Evolutionary conservation across 176 grass and related monocot genomes (phyloP), one percentile per base, ranked within the genome.

Genomic region (Miscanthus lutarioriparius): DNA sequence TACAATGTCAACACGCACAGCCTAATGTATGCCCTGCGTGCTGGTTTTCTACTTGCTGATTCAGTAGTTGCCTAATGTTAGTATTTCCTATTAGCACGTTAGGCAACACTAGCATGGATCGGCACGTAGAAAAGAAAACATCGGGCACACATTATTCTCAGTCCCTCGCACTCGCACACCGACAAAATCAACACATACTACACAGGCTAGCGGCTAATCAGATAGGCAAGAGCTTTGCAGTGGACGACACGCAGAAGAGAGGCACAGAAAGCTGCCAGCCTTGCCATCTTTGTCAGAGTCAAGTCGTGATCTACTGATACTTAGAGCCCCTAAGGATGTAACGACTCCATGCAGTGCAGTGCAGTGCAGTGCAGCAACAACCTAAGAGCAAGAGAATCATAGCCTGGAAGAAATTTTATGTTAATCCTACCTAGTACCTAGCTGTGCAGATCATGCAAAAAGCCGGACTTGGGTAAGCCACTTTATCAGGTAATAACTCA

Each of bases 271-370:
- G 58, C 58, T 51, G 81, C 59, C 41, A 75, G 25, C 27, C 28
- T 75, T 74, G 58, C 71, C 27, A 83, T 56, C 53, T 56, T 9
- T 56, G 20, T 56, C 64, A 75, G 27, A 19, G 45, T 64, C 58
- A 83, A 3, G 7, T 37, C 32, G 28, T 64, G 54, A 73, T 83
- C 38, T 40, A 64, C 37, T 48, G 27, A 64, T 47, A n/a, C 81
- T 72, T 72, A 80, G 68, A n/a, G n/a, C 56, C 35, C 71, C 30
- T 64, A 86, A 86, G 77, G 58, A 68, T 86, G 69, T 28, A 86
- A 86, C 84, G 41, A 63, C 77, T 74, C 56, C 67, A 80, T n/a
- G n/a, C n/a, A n/a, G n/a, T n/a, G n/a, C n/a, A n/a, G n/a, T n/a
- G n/a, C n/a, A n/a, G 3, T 80, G 77, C 8, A 45, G 40, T 65